Evolutionary conservation across 2,329 filamentous ascomycete species (phyloP).

Genomic region (Chaetothyriales sp.): DNA sequence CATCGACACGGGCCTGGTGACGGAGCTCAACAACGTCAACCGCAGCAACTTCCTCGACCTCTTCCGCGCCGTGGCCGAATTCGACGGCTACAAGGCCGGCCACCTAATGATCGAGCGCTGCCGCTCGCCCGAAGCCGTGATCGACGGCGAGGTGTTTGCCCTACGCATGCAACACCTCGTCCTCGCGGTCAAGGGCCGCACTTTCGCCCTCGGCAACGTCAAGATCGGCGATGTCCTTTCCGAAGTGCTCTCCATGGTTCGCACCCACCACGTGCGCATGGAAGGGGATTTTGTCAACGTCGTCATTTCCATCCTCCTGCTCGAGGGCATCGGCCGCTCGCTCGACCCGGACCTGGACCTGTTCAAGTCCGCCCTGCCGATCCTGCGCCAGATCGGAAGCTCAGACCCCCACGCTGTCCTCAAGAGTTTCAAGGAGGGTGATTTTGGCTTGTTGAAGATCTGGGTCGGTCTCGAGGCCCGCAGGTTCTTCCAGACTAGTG

Average conservation of each 20-base stretch:
- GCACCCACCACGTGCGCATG: slow-evolving; percentile 77
- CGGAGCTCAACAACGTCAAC: slow-evolving; percentile 76
- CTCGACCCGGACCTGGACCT: slow-evolving; percentile 79
- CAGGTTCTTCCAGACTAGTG: slow-evolving; percentile 74
- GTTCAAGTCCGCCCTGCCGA: slow-evolving; percentile 72
- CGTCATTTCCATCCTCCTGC: slow-evolving; percentile 78
- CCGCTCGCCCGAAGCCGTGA: slow-evolving; percentile 75
- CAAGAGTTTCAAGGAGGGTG: slow-evolving; percentile 53
- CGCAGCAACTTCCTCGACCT: slow-evolving; percentile 84
- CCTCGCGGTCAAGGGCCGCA: slow-evolving; percentile 73
- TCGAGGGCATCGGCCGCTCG: slow-evolving; percentile 84
- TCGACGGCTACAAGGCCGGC: slow-evolving; percentile 89
- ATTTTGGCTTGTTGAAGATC: slow-evolving; percentile 73
- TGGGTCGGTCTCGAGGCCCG: slow-evolving; percentile 85
- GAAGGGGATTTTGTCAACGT: slow-evolving; percentile 99
- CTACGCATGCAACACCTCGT: slow-evolving; percentile 96
- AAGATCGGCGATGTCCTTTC: slow-evolving; percentile 93
- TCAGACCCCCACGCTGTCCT: slow-evolving; percentile 48
- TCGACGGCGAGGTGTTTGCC: slow-evolving; percentile 80
- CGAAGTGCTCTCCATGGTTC: slow-evolving; percentile 80
- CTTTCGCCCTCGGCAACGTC: slow-evolving; percentile 81
- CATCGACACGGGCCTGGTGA: slow-evolving; percentile 91
- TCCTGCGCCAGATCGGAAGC: slow-evolving; percentile 71
- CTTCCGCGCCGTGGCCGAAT: slow-evolving; percentile 90
- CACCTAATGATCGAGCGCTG: slow-evolving; percentile 93